phyloP scores from a whole-genome alignment of 108 stramenopile genomes.

The Asterionellopsis glacialis region DNA sequence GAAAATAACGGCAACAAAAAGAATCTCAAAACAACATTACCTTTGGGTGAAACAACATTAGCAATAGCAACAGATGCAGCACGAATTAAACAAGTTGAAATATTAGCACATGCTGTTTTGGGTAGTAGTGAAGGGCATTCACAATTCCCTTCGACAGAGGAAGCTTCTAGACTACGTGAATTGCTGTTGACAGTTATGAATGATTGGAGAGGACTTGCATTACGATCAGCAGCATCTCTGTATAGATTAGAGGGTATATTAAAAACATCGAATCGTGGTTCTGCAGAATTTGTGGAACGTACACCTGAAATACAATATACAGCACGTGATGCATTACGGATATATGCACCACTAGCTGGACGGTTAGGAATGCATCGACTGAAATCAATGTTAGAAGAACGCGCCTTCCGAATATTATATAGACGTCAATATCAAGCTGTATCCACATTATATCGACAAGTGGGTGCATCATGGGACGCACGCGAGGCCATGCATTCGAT shows the following conservation, averaged over 20 bases:
- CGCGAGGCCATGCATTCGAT: slow-evolving; percentile 47
- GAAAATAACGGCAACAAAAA: background rate
- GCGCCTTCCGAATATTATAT: slow-evolving; percentile 72
- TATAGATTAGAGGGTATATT: slow-evolving; percentile 65
- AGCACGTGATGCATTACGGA: slow-evolving; percentile 53
- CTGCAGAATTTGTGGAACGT: background rate
- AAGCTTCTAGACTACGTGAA: slow-evolving; percentile 44
- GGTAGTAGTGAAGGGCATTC: background rate
- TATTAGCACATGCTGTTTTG: slow-evolving; percentile 38
- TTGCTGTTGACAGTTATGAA: slow-evolving; percentile 54
- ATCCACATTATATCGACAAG: slow-evolving; percentile 37
- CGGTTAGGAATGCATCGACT: slow-evolving; percentile 69
- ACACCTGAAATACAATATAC: slow-evolving; percentile 14
- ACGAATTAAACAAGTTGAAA: slow-evolving; percentile 61
- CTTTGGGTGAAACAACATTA: slow-evolving; percentile 29
- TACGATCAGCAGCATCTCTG: slow-evolving; percentile 66
- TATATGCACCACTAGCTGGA: slow-evolving; percentile 66
- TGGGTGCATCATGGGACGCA: slow-evolving; percentile 7
- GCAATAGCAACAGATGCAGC: slow-evolving; percentile 51
- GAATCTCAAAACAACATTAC: background rate
- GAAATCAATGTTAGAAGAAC: slow-evolving; percentile 58
- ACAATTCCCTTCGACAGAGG: slow-evolving; percentile 7
- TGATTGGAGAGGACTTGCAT: slow-evolving; percentile 76
- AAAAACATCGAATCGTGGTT: background rate
- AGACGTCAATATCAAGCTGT: slow-evolving; percentile 68